These are phyloP conservation scores for Trypethelium eluteriae DNA, from an alignment of 495 filamentous ascomycete species.

Conservation along the genomic window DNA sequence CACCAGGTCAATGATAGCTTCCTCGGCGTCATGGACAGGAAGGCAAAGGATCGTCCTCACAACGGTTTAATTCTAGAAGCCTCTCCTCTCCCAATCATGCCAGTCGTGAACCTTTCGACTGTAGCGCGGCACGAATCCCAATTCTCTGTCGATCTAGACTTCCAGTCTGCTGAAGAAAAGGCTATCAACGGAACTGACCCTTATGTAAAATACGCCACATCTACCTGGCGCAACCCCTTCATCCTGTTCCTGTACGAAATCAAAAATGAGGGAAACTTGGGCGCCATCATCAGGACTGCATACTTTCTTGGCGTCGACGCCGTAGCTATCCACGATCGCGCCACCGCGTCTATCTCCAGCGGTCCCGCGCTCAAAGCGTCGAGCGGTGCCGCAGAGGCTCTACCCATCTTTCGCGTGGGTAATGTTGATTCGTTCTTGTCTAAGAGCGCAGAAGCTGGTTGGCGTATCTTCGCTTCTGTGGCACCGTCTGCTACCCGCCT, in stretches of 20 bases:
- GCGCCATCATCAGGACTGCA: conserved; percentile 76
- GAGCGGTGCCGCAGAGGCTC: conserved; percentile 72
- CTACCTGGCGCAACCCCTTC: conserved; percentile 57
- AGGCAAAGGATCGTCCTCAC: conserved; percentile 75
- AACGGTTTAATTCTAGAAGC: conserved; percentile 87
- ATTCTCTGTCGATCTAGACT: conserved; percentile 45
- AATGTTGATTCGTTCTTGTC: conserved; percentile 62
- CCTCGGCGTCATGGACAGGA: conserved; percentile 67
- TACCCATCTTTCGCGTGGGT: conserved; percentile 59
- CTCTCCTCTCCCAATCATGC: conserved; percentile 68
- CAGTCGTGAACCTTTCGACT: conserved; percentile 54
- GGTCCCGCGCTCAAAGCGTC: conserved; percentile 77
- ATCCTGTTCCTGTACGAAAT: conserved; percentile 78
- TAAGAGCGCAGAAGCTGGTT: conserved; percentile 59
- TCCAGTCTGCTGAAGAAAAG: conserved; percentile 67
- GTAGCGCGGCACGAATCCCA: conserved; percentile 28
- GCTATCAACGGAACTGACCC: conserved; percentile 57
- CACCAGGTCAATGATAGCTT: conserved; percentile 47
- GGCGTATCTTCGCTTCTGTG: conserved; percentile 75
- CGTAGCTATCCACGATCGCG: conserved; percentile 31
- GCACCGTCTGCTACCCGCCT: conserved; percentile 33
- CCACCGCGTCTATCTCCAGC: conserved; percentile 63
- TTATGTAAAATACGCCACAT: conserved; percentile 28
- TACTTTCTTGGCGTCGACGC: conserved; percentile 80
- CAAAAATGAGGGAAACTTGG: conserved; percentile 78